Evolutionary conservation across 176 grass and related monocot genomes (phyloP).

Genomic region (Oryza longistaminata): DNA sequence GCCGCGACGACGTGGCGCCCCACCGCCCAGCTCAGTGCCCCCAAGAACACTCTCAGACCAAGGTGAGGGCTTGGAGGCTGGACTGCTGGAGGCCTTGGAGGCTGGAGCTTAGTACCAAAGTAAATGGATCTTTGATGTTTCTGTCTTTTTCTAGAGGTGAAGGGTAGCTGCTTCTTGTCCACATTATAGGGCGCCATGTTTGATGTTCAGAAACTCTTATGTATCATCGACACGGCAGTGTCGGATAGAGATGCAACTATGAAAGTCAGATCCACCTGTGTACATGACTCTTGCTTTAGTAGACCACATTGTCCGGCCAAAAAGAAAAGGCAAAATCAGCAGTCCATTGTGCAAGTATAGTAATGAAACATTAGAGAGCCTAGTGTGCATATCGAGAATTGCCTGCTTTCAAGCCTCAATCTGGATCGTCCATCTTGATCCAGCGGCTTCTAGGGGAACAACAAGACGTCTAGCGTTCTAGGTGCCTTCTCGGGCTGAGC

Average conservation of each 20-base stretch:
- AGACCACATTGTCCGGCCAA: too few relatives aligned
- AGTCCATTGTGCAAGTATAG: too few relatives aligned
- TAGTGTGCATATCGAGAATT: too few relatives aligned
- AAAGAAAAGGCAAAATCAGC: too few relatives aligned
- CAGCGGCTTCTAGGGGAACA: too few relatives aligned
- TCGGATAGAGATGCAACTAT: not conserved
- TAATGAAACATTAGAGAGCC: too few relatives aligned
- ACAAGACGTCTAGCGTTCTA: too few relatives aligned
- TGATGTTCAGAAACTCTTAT: not conserved
- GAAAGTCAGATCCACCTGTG: too few relatives aligned
- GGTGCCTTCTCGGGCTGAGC: too few relatives aligned
- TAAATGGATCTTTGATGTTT: not conserved
- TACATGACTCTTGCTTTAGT: too few relatives aligned
- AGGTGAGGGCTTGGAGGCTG: conserved; percentile 9
- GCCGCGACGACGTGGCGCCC: conserved; percentile 8
- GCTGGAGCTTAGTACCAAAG: not conserved
- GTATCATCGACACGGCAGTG: not conserved
- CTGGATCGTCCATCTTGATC: too few relatives aligned
- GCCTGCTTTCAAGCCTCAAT: too few relatives aligned
- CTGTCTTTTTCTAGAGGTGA: not conserved
- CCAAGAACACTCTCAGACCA: conserved; percentile 62
- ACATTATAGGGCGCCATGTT: not conserved
- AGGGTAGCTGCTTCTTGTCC: not conserved
- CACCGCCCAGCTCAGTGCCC: conserved; percentile 54
- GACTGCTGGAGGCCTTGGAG: not conserved